Percentiles rank a stretch among this genome's conserved stretches.
phyloP scores from a whole-genome alignment of 768 basidiomycete genomes.

The Panaeolus cyanescens region DNA sequence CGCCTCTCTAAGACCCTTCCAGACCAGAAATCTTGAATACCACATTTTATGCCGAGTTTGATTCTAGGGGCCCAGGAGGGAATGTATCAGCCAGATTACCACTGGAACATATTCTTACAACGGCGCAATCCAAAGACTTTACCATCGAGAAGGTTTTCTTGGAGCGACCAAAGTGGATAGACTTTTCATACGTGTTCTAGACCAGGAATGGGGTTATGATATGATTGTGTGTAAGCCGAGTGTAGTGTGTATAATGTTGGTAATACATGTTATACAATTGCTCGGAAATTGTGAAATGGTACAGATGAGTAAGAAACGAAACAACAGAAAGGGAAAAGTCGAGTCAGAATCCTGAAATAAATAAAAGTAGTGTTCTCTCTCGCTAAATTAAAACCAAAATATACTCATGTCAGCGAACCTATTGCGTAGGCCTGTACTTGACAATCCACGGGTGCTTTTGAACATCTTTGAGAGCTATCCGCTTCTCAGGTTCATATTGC shows the following conservation, averaged over 20 bases:
- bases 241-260: background rate
- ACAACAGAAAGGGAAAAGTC: background rate
- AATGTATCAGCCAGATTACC: conserved; percentile 43
- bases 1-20: background rate
- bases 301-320: background rate
- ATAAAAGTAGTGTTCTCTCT: background rate
- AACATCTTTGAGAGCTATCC: conserved; percentile 75
- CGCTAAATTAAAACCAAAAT: background rate
- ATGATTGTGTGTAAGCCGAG: background rate
- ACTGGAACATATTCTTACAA: conserved; percentile 48
- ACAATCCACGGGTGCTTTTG: conserved; percentile 86
- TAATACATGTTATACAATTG: background rate
- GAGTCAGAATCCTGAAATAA: background rate
- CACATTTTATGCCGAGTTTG: conserved; percentile 59
- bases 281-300: background rate
- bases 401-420: background rate
- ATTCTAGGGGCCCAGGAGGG: conserved; percentile 62
- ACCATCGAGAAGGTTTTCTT: conserved; percentile 53
- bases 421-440: conserved; percentile 48
- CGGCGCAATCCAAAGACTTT: conserved; percentile 39
- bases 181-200: conserved; percentile 45
- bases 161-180: conserved; percentile 56
- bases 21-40: conserved; percentile 52
- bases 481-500: conserved; percentile 75
- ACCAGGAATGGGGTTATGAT: background rate